Base-by-base conservation (phyloP, 1,139 yeast genomes). In the Eremothecium gossypii region DNA sequence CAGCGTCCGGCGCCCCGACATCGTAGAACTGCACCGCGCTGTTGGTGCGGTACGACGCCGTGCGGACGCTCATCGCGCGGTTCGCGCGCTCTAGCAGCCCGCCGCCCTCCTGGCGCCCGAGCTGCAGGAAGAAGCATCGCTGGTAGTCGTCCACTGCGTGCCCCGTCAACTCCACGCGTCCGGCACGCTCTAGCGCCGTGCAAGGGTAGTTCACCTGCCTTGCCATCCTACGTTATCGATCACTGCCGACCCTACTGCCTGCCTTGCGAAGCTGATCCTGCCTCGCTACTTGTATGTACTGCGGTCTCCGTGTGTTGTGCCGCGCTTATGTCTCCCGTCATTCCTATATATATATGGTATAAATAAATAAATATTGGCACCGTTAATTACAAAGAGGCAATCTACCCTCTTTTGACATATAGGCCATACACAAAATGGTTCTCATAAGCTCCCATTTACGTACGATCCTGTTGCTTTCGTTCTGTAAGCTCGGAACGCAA, bases 181-280 rank as follows among this genome's bases (percentile, higher is more conserved):
- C 37, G n/a, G 27, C 29, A 27, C 29, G 37, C 11, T 23, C 14
- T 29, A 34, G 20, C 5, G 27, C n/a, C n/a, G 37, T 34, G 14
- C 37, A 40, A 12, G 41, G 27, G 11, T 31, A 27, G 26, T 67
- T 69, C 29, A 72, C 59, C 47, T 62, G 64, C 44, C 66, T 69
- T 36, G 89, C 69, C 41, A 73, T 70, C 20, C 23, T 17, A 17
- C 23, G 23, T 17, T 6, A 6, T 17, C 3, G 23, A 17, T 17
- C 23, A 17, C 23, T 17, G 23, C 23, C 23, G 23, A 17, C 23
- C 23, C 23, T 17, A 17, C 23, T 17, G 23, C 23, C 5, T 6
- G 6, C 23, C 23, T 17, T 17, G 23, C 23, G 23, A 17, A 17
- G 6, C 23, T 17, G 23, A n/a, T n/a, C n/a, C n/a, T n/a, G n/a